phyloP scores from a whole-genome alignment of 1,139 yeast species.

The Pichia kudriavzevii region DNA sequence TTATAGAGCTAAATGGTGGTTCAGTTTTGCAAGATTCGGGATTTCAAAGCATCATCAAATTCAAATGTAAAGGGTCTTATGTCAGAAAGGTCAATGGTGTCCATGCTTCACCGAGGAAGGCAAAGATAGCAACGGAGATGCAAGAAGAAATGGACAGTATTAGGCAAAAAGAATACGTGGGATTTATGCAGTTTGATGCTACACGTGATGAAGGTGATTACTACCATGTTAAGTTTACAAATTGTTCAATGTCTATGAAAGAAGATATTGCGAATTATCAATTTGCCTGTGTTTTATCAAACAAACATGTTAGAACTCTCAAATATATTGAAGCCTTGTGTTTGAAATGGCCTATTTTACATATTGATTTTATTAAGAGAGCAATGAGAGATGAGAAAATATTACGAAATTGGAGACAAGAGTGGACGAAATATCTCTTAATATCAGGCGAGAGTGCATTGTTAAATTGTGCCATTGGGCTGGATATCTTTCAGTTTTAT shows the following conservation, averaged over 20 bases:
- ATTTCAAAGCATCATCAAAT: slow-evolving; percentile 10
- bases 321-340: slow-evolving; percentile 83
- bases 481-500: slow-evolving; percentile 36
- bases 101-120: slow-evolving; percentile 9
- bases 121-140: background rate
- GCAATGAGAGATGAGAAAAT: slow-evolving; percentile 30
- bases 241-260: slow-evolving; percentile 11
- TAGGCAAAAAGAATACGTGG: background rate
- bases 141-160: slow-evolving; percentile 2
- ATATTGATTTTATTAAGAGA: slow-evolving; percentile 52
- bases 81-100: background rate
- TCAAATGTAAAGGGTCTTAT: slow-evolving; percentile 1
- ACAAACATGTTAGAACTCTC: slow-evolving; percentile 52
- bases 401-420: slow-evolving; percentile 22
- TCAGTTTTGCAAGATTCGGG: slow-evolving; percentile 9
- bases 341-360: slow-evolving; percentile 81
- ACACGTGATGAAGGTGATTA: slow-evolving; percentile 41
- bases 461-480: slow-evolving; percentile 30
- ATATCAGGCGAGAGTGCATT: slow-evolving; percentile 60
- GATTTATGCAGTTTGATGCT: slow-evolving; percentile 4
- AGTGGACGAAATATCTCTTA: slow-evolving; percentile 52
- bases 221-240: slow-evolving; percentile 36
- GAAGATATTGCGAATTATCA: slow-evolving; percentile 25
- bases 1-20: slow-evolving; percentile 12
- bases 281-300: slow-evolving; percentile 64